Base-by-base conservation (phyloP, 345 rosid species). In the Rhizophora apiculata region DNA sequence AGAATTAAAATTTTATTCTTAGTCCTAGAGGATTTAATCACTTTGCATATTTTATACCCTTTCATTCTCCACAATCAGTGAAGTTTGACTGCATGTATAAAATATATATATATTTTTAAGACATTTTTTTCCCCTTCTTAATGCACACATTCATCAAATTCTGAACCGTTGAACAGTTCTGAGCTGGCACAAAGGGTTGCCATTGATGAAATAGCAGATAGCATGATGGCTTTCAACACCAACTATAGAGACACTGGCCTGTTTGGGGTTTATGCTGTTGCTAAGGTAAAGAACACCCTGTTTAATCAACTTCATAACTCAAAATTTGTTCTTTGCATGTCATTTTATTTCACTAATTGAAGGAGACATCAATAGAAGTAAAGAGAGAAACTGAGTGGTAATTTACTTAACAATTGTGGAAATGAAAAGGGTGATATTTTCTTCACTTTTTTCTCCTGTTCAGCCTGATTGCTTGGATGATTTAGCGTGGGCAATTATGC, bases 231-330 rank as follows among this genome's bases (percentile, higher is more conserved):
- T 52, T 96, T 96, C 80, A 96, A 96, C 76, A 96, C 98, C 79
- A 96, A 96, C 88, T 96, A 96, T 76, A 96, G 90, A 72, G 99
- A 96, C 81, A 96, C 96, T 65, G 99, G 99, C 58, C 89, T 96
- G 8, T 96, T 96, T 60, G 99, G 99, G 62, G 85, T 96, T 68
- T 92, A 96, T 82, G 99, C 98, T 64, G 87, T 96, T 78, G 96
- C 99, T 0, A 89, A 96, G 98, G 99, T 95, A 79, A 84, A 74
- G 56, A 37, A 24, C 53, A 8, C 21, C 27, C 24, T 26, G 57
- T 58, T 43, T 26, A n/a, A 9, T 20, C 27, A 19, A 26, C 49
- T 67, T 18, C 27, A 9, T 18, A 18, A 27, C 19, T n/a, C 26
- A 13, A 37, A 34, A 43, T 13, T 58, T 68, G 46, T 55, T 27